These are phyloP conservation scores for Agroathelia rolfsii DNA, from an alignment of 1,284 basidiomycete species.

Conservation along the genomic window DNA sequence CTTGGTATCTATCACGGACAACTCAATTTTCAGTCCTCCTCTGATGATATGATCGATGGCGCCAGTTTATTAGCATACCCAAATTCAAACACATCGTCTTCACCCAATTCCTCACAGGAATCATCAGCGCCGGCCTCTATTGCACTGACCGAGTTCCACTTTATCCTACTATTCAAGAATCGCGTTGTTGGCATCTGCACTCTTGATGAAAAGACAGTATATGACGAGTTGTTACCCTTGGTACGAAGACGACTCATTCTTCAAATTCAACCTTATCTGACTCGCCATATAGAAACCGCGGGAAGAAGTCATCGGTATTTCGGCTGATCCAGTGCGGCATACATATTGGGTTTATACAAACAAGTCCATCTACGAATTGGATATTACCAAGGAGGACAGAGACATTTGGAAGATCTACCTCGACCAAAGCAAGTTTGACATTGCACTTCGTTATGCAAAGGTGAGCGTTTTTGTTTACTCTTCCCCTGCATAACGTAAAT, in stretches of 20 bases:
- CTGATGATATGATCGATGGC: constrained; percentile 73
- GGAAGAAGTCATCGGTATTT: constrained; percentile 65
- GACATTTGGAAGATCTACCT: constrained; percentile 94
- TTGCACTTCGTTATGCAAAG: constrained; percentile 76
- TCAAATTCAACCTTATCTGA: constrained; percentile 6
- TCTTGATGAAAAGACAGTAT: constrained; percentile 76
- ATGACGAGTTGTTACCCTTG: constrained; percentile 76
- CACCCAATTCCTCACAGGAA: constrained; percentile 21
- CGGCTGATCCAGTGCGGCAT: constrained; percentile 75
- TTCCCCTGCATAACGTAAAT: neutral
- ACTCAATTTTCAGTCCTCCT: constrained; percentile 53
- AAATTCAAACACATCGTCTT: constrained; percentile 20
- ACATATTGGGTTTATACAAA: constrained; percentile 96
- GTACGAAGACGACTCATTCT: constrained; percentile 34
- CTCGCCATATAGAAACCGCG: constrained; percentile 46
- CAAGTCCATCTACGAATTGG: constrained; percentile 83
- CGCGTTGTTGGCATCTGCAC: constrained; percentile 71
- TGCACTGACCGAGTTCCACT: constrained; percentile 87
- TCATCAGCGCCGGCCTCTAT: constrained; percentile 70
- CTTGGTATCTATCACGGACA: constrained; percentile 81
- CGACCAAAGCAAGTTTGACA: constrained; percentile 66
- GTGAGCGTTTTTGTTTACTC: constrained; percentile 28
- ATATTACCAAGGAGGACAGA: constrained; percentile 81
- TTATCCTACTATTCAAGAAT: constrained; percentile 79
- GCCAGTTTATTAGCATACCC: constrained; percentile 66